Evolutionary conservation across 23 red algal species (phyloP).

Genomic region (Gracilariopsis chorda): DNA sequence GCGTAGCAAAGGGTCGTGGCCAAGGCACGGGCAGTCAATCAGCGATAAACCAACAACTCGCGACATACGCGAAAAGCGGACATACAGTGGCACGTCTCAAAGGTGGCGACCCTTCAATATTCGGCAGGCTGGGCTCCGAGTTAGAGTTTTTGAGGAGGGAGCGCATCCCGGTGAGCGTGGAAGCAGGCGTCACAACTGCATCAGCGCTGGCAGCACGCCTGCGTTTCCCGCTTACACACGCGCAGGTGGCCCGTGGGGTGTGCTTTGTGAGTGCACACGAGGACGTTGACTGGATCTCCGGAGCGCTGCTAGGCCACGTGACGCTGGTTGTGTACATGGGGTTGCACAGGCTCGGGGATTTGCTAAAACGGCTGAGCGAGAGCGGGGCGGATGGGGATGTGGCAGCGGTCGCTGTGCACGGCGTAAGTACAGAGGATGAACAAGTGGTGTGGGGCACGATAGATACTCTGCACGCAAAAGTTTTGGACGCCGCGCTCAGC

Average conservation of each 20-base stretch:
- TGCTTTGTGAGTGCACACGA: slow-evolving; percentile 64
- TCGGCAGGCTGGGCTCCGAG: background rate
- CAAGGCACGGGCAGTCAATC: background rate
- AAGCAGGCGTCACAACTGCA: slow-evolving; percentile 67
- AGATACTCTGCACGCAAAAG: background rate
- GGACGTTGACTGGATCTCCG: background rate
- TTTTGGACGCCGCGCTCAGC: background rate
- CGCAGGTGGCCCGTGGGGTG: slow-evolving; percentile 32
- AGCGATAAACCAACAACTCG: background rate
- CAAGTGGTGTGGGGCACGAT: slow-evolving; percentile 49
- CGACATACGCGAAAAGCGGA: background rate
- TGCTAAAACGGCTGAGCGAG: background rate
- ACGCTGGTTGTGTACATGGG: slow-evolving; percentile 87
- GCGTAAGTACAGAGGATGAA: slow-evolving; percentile 11
- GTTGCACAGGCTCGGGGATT: background rate
- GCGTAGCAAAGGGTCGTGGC: background rate
- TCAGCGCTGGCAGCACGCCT: slow-evolving; percentile 53
- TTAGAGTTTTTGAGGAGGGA: background rate
- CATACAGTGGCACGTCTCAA: background rate
- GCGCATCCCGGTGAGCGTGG: background rate
- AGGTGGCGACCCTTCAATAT: slow-evolving; percentile 3
- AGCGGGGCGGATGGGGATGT: background rate
- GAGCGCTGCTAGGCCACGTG: background rate
- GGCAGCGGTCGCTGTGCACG: slow-evolving; percentile 59
- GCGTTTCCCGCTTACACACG: slow-evolving; percentile 66